Evolutionary conservation across 345 rosid species (phyloP).

Genomic region (Erucastrum elatum): DNA sequence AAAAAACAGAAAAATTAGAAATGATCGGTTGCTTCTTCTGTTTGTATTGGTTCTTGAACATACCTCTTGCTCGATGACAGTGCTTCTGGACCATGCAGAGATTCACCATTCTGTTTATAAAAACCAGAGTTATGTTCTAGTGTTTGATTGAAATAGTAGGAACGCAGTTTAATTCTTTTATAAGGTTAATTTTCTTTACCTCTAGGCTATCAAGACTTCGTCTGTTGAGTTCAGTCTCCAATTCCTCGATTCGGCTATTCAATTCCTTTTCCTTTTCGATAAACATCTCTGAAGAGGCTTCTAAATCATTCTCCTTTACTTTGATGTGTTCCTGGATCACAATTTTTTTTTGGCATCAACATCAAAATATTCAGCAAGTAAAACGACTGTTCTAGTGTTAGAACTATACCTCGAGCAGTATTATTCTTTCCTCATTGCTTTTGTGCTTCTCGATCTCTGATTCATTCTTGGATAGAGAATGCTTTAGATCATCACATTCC

Average conservation of each 20-base stretch:
- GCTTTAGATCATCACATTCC: conserved; percentile 51
- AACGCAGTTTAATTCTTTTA: neutral
- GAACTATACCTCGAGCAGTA: conserved; percentile 62
- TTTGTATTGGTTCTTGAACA: conserved; percentile 15
- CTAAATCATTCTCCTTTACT: conserved; percentile 59
- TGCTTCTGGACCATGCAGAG: neutral
- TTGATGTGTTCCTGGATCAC: conserved; percentile 63
- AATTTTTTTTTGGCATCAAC: neutral
- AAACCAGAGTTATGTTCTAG: conserved; percentile 1
- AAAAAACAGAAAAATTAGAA: neutral
- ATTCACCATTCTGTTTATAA: conserved; percentile 21
- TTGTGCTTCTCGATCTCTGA: conserved; percentile 64
- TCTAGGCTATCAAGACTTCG: conserved; percentile 40
- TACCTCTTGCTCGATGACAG: conserved; percentile 44
- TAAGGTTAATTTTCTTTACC: conserved; percentile 38
- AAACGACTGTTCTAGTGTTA: neutral
- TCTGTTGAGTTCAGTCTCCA: conserved; percentile 58
- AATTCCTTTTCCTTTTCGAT: conserved; percentile 62
- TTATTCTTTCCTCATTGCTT: conserved; percentile 51
- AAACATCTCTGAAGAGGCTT: conserved; percentile 55
- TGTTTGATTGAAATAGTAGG: neutral
- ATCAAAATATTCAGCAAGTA: neutral
- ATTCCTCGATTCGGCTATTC: conserved; percentile 51
- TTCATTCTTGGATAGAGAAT: conserved; percentile 50
- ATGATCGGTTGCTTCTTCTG: neutral